Base-by-base conservation (phyloP, 2,329 filamentous ascomycete genomes). In the Aspergillus caelatus region DNA sequence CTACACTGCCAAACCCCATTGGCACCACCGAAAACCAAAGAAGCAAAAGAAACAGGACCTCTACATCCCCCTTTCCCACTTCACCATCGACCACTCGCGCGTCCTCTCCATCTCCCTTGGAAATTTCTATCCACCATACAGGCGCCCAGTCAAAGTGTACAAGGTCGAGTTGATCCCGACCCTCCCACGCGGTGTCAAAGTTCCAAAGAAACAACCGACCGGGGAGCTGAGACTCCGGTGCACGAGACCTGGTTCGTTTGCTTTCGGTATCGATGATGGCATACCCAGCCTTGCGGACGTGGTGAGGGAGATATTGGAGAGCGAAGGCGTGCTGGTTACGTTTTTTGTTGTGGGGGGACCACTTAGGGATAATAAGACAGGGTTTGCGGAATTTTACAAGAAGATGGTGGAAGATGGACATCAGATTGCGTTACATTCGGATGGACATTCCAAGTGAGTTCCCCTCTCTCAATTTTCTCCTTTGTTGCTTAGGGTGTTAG, bases 211-310 rank as follows among this genome's bases (percentile, higher is more conserved):
- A 76, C 77, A 89, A 34, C 83, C 87, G 0, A 88, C 83, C 1
- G 88, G 88, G 8, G 83, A 82, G 23, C 79, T 91, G 39, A 79
- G 88, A 53, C 86, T 90, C 70, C 81, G 84, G 8, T 91, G 89
- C 81, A 88, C 85, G 67, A 83, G 88, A 21, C 88, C 88, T 54
- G 89, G 90, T 77, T 88, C 85, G 0, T 91, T 91, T 72, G 89
- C 89, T 1, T 91, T 91, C 74, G 89, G 88, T 57, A 91, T 91
- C 66, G 89, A 91, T 72, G 89, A 91, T 73, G 89, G 89, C 26
- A 81, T 85, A 57, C 89, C 89, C 54, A 71, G 78, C 39, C 82
- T 85, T 62, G 88, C 88, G 1, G 83, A 87, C 75, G 77, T 85
- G 65, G 86, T 90, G 23, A 85, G 89, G 78, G 77, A 83, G 46